Conservation (phyloP, 1,284 basidiomycete genomes). For the Mycosarcoma maydis region DNA sequence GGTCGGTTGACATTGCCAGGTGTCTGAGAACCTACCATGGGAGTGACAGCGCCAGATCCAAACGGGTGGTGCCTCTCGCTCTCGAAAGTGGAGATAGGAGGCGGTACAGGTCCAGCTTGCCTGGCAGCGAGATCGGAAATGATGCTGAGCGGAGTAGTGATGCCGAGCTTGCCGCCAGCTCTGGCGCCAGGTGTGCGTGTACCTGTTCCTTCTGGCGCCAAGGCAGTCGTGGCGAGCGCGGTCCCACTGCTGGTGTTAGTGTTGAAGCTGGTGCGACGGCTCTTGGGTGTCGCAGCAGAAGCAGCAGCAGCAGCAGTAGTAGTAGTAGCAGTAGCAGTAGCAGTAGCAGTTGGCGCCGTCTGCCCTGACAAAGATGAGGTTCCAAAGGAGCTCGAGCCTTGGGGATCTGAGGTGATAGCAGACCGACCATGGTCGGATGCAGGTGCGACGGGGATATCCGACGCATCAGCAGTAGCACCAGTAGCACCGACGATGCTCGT, state of each 20-base stretch:
- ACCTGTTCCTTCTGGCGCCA: constrained; percentile 33
- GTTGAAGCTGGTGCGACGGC: constrained; percentile 47
- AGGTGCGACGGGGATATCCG: constrained; percentile 49
- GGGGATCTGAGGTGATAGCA: constrained; percentile 22
- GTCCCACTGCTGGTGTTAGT: constrained; percentile 34
- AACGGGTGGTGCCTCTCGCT: constrained; percentile 59
- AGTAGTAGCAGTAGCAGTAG: constrained; percentile 3
- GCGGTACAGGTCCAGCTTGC: constrained; percentile 41
- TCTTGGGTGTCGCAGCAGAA: constrained; percentile 17
- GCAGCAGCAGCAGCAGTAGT: constrained; percentile 8
- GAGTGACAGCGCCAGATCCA: constrained; percentile 61
- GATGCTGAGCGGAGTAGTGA: constrained; percentile 61
- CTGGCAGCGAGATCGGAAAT: constrained; percentile 66
- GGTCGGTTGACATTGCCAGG: constrained; percentile 45
- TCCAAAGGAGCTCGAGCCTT: constrained; percentile 6
- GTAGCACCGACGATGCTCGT: constrained; percentile 1
- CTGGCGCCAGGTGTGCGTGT: constrained; percentile 51
- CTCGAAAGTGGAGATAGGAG: constrained; percentile 33
- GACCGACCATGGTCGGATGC: constrained; percentile 51
- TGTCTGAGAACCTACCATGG: constrained; percentile 50
- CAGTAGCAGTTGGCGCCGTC: constrained; percentile 5
- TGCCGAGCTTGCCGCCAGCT: constrained; percentile 53
- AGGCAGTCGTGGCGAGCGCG: constrained; percentile 24
- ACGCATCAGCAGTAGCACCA: constrained; percentile 6
- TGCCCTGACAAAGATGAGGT: constrained; percentile 29